Conservation (phyloP, 2,329 filamentous ascomycete species). For the Fusarium buxicola region DNA sequence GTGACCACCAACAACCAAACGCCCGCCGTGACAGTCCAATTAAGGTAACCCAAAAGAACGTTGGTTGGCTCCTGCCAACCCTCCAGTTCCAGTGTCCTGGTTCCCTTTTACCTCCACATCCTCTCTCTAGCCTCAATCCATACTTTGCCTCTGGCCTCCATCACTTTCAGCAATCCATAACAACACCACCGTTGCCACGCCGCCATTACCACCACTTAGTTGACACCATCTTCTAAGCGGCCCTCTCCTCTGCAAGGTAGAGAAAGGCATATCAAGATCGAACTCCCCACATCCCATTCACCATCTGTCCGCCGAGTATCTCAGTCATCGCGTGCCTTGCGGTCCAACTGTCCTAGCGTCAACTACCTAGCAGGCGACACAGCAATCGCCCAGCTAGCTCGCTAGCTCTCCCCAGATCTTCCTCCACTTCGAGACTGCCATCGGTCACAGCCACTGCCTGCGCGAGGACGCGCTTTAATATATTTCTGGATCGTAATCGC, state of each 20-base stretch:
- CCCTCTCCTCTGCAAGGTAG: conserved; percentile 21
- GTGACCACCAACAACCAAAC: conserved; percentile 4
- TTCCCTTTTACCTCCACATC: conserved; percentile 21
- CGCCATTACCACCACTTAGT: conserved; percentile 30
- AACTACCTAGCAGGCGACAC: conserved; percentile 37
- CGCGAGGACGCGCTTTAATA: conserved; percentile 11
- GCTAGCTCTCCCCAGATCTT: conserved; percentile 46
- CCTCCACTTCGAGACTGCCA: conserved; percentile 29
- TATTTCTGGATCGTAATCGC: conserved; percentile 13
- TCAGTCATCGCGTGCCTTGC: conserved; percentile 23
- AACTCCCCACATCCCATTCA: conserved; percentile 23
- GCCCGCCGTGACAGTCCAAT: conserved; percentile 33
- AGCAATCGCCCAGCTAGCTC: conserved; percentile 37
- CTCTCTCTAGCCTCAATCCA: conserved; percentile 21
- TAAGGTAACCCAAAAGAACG: conserved; percentile 34
- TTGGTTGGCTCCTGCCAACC: conserved; percentile 22
- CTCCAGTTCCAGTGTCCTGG: conserved; percentile 22
- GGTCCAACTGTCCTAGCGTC: conserved; percentile 37
- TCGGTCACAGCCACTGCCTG: conserved; percentile 20
- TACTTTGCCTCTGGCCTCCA: conserved; percentile 19
- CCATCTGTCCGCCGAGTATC: conserved; percentile 21
- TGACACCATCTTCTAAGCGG: conserved; percentile 35
- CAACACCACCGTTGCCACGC: conserved; percentile 24
- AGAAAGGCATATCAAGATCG: conserved; percentile 43
- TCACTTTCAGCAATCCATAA: conserved; percentile 4